phyloP scores from a whole-genome alignment of 1,284 basidiomycete species.

The Jaminaea rosea region DNA sequence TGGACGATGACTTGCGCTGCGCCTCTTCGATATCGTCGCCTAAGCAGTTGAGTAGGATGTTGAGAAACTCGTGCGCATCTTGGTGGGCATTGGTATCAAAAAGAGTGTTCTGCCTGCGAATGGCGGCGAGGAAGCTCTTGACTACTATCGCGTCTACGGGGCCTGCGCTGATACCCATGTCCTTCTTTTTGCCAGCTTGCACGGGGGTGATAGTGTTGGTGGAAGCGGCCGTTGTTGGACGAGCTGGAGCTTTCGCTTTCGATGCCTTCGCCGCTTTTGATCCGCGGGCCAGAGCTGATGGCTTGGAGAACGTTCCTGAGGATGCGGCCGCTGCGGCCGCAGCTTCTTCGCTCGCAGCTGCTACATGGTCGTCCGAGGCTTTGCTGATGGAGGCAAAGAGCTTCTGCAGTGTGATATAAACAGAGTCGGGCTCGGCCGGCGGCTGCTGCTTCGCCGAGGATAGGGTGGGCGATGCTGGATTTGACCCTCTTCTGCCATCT shows the following conservation, averaged over 20 bases:
- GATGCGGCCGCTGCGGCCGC: not conserved
- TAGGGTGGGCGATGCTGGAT: not conserved
- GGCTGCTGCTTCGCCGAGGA: not conserved
- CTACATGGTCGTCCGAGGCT: no score
- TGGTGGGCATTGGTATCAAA: conserved; percentile 53
- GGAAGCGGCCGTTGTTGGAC: conserved; percentile 7
- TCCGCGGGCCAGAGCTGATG: not conserved
- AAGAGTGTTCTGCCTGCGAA: conserved; percentile 36
- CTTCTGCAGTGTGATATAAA: not conserved
- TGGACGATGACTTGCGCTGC: conserved; percentile 2
- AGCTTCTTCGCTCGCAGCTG: not conserved
- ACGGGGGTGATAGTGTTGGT: no score
- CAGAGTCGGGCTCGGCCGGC: not conserved
- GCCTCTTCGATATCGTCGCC: conserved; percentile 77
- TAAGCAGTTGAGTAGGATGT: conserved; percentile 83
- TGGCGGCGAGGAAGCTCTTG: conserved; percentile 27
- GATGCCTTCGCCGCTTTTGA: not conserved
- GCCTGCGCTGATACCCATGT: conserved; percentile 1
- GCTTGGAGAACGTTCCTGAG: not conserved
- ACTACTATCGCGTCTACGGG: conserved; percentile 21
- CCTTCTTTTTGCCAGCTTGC: not conserved
- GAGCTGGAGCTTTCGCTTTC: not conserved
- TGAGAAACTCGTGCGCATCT: conserved; percentile 94
- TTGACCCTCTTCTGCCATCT: no score
- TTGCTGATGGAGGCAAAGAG: not conserved